A percentile compares a stretch with the other conserved stretches of the same genome.
phyloP scores from a whole-genome alignment of 768 basidiomycete species.

The Trametes elegans region DNA sequence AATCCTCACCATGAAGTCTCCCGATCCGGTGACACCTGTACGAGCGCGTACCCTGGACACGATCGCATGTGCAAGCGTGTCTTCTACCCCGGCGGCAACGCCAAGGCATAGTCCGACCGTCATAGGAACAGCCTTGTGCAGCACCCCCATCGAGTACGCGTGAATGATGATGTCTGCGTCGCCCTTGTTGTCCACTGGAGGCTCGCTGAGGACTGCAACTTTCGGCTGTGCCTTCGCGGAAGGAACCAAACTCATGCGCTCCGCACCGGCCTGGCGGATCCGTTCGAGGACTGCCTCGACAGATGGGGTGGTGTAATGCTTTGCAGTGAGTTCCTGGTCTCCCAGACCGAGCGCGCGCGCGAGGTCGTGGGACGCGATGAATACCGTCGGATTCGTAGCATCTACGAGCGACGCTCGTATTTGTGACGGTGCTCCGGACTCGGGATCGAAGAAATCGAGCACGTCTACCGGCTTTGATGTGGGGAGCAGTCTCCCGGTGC shows the following conservation, averaged over 20 bases:
- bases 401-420: conserved; percentile 55
- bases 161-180: conserved; percentile 49
- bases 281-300: conserved; percentile 42
- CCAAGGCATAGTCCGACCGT: conserved; percentile 70
- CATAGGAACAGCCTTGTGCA: conserved; percentile 72
- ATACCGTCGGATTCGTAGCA: conserved; percentile 74
- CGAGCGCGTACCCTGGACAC: conserved; percentile 24
- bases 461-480: conserved; percentile 49
- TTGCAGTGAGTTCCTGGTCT: background rate
- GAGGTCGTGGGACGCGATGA: conserved; percentile 50
- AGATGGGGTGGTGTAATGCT: conserved; percentile 13
- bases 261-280: conserved; percentile 55
- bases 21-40: background rate
- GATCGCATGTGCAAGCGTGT: conserved; percentile 54
- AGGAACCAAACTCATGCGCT: conserved; percentile 63
- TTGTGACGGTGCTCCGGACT: background rate
- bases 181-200: conserved; percentile 29
- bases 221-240: conserved; percentile 67
- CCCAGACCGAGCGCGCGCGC: conserved; percentile 35
- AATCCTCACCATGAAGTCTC: conserved; percentile 47
- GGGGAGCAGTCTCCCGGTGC: conserved; percentile 70
- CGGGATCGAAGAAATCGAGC: conserved; percentile 30
- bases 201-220: conserved; percentile 51
- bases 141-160: conserved; percentile 68
- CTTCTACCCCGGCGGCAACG: conserved; percentile 54